Conservation (phyloP, 495 filamentous ascomycete species). For the Tuber melanosporum region DNA sequence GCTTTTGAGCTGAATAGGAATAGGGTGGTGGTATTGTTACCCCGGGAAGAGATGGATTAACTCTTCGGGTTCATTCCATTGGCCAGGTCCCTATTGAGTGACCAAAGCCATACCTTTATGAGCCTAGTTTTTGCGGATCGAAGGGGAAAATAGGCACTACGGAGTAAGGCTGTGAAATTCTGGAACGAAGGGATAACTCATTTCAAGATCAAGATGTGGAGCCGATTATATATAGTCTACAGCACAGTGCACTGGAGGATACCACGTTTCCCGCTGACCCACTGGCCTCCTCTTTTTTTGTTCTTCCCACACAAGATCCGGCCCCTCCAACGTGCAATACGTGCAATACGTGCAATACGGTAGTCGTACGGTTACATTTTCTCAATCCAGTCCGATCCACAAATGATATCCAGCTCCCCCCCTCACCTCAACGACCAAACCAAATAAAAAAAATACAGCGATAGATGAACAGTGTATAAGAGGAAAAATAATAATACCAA, state of each 20-base stretch:
- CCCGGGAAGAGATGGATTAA: no score
- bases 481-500: constrained; percentile 1
- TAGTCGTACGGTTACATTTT: neutral
- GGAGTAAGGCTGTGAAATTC: no score
- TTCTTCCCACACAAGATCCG: neutral
- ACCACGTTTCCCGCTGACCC: neutral
- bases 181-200: neutral
- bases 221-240: neutral
- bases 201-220: neutral
- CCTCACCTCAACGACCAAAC: neutral
- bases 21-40: no score
- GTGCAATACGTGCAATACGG: neutral
- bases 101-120: no score
- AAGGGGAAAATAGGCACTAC: no score
- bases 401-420: neutral
- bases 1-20: no score
- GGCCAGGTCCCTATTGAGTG: no score
- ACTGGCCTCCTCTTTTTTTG: neutral
- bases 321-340: neutral
- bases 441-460: neutral
- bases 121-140: no score
- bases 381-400: neutral
- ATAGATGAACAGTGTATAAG: neutral
- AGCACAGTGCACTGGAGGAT: neutral
- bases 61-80: no score